Percentiles rank a stretch among this genome's conserved stretches.
phyloP scores from a whole-genome alignment of 495 filamentous ascomycete species.

The Hyaloscypha bicolor region DNA sequence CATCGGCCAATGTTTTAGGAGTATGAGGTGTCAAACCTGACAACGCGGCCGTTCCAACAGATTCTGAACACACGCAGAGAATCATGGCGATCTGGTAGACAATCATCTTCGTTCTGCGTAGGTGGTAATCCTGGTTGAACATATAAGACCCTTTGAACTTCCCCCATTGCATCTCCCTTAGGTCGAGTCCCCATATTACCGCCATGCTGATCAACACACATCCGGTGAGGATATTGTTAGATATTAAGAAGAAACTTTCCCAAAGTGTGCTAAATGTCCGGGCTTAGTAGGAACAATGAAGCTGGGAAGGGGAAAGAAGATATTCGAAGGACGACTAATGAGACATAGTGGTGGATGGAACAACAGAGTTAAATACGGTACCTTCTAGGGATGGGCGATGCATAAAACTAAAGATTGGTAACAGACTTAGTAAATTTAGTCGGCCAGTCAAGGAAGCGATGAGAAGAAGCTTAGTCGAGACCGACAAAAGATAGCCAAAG shows the following conservation, averaged over 20 bases:
- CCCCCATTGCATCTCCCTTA: conserved; percentile 51
- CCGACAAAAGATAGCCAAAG: not conserved
- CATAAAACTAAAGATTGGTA: not conserved
- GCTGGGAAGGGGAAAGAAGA: not conserved
- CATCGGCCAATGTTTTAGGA: conserved; percentile 3
- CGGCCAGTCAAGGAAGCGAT: not conserved
- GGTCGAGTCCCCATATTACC: conserved; percentile 54
- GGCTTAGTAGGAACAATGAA: not conserved
- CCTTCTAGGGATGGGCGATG: not conserved
- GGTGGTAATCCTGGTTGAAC: conserved; percentile 51
- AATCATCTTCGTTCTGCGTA: conserved; percentile 54
- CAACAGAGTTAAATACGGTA: not conserved
- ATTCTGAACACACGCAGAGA: conserved; percentile 53
- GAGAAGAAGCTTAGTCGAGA: not conserved
- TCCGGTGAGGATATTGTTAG: not conserved
- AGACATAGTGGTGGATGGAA: not conserved
- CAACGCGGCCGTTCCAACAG: conserved; percentile 49
- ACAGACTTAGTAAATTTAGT: not conserved
- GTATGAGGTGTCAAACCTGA: conserved; percentile 38
- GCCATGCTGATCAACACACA: conserved; percentile 35
- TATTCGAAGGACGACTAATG: not conserved
- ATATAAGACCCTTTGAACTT: conserved; percentile 54
- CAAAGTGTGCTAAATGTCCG: not conserved
- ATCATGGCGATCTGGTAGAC: conserved; percentile 58
- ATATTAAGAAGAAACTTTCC: not conserved